Percentiles rank a stretch among this genome's conserved stretches.
Evolutionary conservation across 371 early-diverging fungal genomes (phyloP).

Genomic region (Capillidium heterosporum): DNA sequence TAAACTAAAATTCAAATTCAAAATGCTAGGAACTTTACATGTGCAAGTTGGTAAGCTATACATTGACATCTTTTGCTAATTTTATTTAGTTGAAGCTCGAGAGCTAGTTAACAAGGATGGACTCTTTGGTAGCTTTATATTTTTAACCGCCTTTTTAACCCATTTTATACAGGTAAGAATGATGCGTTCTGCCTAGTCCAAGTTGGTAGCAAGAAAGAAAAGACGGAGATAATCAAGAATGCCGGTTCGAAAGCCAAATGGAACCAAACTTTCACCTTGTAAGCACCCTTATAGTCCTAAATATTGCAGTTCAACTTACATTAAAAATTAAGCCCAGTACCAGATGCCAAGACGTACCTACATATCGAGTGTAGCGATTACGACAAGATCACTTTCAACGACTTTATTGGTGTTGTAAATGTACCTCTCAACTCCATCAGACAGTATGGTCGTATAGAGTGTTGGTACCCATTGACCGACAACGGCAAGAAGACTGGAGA

Average conservation of each 20-base stretch:
- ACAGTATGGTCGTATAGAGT: neutral
- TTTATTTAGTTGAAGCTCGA: slow-evolving; percentile 1
- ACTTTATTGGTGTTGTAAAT: neutral
- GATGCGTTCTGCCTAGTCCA: neutral
- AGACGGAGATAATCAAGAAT: neutral
- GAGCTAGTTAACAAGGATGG: slow-evolving; percentile 3
- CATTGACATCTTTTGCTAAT: neutral
- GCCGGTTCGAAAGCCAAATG: slow-evolving; percentile 2
- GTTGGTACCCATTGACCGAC: neutral
- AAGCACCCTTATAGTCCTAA: neutral
- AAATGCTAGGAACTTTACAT: neutral
- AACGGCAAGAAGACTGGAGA: neutral
- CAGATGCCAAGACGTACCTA: neutral
- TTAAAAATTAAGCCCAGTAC: neutral
- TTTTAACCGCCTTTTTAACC: neutral
- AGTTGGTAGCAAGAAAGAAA: neutral
- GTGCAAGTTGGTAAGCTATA: slow-evolving; percentile 2
- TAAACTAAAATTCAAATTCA: neutral
- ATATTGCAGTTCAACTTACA: neutral
- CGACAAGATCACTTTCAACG: neutral
- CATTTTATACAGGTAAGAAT: neutral
- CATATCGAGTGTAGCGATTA: neutral
- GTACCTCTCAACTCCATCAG: neutral
- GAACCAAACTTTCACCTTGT: neutral
- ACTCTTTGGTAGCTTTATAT: neutral